Percentiles rank a stretch among this genome's conserved stretches.
Conservation (phyloP, 2,329 filamentous ascomycete species). For the Exophiala mesophila region DNA sequence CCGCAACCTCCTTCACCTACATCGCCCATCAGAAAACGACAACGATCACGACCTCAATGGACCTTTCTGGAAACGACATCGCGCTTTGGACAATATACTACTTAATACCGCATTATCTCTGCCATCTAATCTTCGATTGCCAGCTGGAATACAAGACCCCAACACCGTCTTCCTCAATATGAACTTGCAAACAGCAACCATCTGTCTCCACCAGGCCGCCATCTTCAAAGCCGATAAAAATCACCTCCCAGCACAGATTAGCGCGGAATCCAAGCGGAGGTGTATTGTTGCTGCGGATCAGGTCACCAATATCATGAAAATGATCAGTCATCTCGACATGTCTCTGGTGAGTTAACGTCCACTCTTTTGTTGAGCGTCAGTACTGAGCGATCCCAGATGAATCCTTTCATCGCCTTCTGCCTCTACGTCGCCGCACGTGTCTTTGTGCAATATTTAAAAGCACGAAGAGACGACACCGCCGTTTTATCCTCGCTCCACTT, state of each 20-base stretch:
- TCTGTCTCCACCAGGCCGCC: conserved; percentile 95
- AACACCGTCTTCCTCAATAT: conserved; percentile 94
- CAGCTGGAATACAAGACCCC: conserved; percentile 66
- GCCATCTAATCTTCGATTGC: conserved; percentile 75
- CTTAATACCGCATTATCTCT: conserved; percentile 80
- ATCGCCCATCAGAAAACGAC: conserved; percentile 77
- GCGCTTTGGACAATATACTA: conserved; percentile 81
- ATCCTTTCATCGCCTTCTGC: conserved; percentile 91
- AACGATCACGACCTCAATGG: conserved; percentile 84
- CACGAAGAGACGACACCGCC: conserved; percentile 75
- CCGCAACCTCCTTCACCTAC: conserved; percentile 82
- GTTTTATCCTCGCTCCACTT: conserved; percentile 80
- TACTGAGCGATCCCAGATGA: conserved; percentile 59
- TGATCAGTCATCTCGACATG: conserved; percentile 86
- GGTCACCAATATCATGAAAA: conserved; percentile 90
- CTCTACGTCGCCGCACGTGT: conserved; percentile 93
- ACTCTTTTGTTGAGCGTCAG: conserved; percentile 5
- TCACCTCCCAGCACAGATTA: conserved; percentile 67
- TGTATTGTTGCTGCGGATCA: conserved; percentile 92
- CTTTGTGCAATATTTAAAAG: conserved; percentile 95
- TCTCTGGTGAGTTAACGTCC: conserved; percentile 66
- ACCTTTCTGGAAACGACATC: conserved; percentile 91
- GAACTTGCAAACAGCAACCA: conserved; percentile 93
- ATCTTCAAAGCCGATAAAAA: conserved; percentile 97
- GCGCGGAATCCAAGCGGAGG: conserved; percentile 83